A percentile compares a stretch with the other conserved stretches of the same genome.
Conservation (phyloP, 2,329 filamentous ascomycete genomes). For the Pseudocercospora eumusae region DNA sequence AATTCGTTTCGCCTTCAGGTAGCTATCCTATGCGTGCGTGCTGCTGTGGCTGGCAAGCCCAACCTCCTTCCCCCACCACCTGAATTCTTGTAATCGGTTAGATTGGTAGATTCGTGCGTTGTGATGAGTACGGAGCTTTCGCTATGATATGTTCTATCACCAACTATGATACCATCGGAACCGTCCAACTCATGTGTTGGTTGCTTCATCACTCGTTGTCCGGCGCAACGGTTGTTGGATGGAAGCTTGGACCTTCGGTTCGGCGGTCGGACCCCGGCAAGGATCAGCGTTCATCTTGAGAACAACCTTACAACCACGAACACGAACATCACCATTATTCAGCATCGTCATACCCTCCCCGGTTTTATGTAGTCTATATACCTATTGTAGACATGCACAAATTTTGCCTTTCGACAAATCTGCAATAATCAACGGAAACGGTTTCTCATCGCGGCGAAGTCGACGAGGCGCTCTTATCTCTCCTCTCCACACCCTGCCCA, state of each 20-base stretch:
- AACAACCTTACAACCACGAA: neutral
- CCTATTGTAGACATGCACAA: too few species aligned
- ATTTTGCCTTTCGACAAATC: neutral
- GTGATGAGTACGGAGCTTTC: too few species aligned
- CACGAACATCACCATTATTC: too few species aligned
- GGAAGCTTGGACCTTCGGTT: conserved; percentile 13
- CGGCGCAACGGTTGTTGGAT: conserved; percentile 1
- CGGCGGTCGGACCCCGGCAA: neutral
- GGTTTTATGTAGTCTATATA: neutral
- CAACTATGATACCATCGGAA: conserved; percentile 1
- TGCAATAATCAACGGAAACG: neutral
- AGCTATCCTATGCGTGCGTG: conserved; percentile 3
- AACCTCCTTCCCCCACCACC: neutral
- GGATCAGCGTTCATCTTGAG: neutral
- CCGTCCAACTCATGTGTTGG: neutral
- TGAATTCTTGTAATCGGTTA: neutral
- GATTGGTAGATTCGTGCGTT: neutral
- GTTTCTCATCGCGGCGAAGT: neutral
- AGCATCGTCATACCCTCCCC: neutral
- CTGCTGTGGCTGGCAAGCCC: neutral
- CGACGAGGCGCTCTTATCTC: neutral
- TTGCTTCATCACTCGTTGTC: neutral
- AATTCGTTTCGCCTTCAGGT: neutral
- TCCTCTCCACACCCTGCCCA: neutral
- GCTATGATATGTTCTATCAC: neutral